phyloP scores from a whole-genome alignment of 1,139 yeast genomes.

The Suhomyces wounanorum region DNA sequence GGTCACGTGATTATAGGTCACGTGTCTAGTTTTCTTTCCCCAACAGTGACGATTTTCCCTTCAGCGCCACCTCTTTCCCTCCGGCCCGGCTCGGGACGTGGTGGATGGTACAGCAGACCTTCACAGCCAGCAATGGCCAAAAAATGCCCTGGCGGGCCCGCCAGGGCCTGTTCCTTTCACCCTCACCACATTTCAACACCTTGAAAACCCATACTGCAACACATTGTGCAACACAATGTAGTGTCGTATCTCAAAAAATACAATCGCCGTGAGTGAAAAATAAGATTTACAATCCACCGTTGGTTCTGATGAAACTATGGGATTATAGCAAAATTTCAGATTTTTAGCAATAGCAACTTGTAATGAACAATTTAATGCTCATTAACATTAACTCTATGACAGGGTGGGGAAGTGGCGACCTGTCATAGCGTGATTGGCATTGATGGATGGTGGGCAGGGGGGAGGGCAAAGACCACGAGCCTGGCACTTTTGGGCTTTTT shows the following conservation, averaged over 20 bases:
- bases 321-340: background rate
- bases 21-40: no score
- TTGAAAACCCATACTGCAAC: no score
- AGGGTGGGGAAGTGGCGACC: background rate
- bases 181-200: no score
- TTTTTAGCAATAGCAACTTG: background rate
- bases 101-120: background rate
- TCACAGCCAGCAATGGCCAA: no score
- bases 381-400: background rate
- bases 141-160: no score
- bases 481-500: no score
- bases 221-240: background rate
- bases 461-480: no score
- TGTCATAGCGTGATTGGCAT: no score
- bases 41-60: background rate
- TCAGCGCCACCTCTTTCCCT: background rate
- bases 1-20: slow-evolving; percentile 1
- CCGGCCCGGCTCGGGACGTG: background rate
- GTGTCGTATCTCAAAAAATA: background rate
- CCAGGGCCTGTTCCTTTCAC: no score
- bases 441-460: no score
- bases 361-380: background rate
- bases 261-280: background rate
- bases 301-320: background rate
- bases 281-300: background rate